Evolutionary conservation across 139 green algal genomes (phyloP), one percentile per base, ranked within the genome.

Genomic region (Auxenochlorella pyrenoidosa): DNA sequence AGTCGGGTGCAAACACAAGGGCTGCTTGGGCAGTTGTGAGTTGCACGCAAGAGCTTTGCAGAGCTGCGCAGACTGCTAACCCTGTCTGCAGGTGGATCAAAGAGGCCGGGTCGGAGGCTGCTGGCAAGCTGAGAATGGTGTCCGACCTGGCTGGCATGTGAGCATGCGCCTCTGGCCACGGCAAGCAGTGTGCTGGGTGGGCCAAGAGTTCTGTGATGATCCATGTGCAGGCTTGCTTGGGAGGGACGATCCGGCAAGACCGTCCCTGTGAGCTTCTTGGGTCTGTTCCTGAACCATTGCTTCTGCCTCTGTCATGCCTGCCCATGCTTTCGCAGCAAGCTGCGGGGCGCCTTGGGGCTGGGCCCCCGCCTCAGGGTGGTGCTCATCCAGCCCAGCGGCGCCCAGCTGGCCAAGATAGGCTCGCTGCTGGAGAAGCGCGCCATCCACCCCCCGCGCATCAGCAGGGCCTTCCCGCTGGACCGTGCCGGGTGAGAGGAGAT

Each of bases 21-120:
- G n/a, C n/a, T n/a, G n/a, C n/a, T n/a, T n/a, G n/a, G n/a, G n/a
- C n/a, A n/a, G n/a, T n/a, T n/a, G n/a, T n/a, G n/a, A n/a, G n/a
- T n/a, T n/a, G n/a, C n/a, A n/a, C n/a, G 26, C 47, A 10, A 10
- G 59, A 68, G 59, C 24, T 28, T 28, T 30, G 59, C 59, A n/a
- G 4, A 68, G 21, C 22, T n/a, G 3, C 16, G 4, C 59, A 68
- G 22, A 32, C 59, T 68, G 59, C 12, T 32, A 68, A 18, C 65
- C 15, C 65, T 72, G 24, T 43, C 4, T 41, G 38, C 79, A 84
- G 79, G 79, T 84, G 79, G 79, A 59, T 84, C 5, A 65, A 84
- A 34, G 58, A 84, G 79, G 58, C 60, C 1, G 58, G 58, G 22
- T 84, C 47, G 0, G 79, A 54, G 58, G 24, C 28, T 60, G 58